Evolutionary conservation across 208 protist genomes (phyloP), one percentile per base, ranked within the genome.

Genomic region (Crithidia brevicula): DNA sequence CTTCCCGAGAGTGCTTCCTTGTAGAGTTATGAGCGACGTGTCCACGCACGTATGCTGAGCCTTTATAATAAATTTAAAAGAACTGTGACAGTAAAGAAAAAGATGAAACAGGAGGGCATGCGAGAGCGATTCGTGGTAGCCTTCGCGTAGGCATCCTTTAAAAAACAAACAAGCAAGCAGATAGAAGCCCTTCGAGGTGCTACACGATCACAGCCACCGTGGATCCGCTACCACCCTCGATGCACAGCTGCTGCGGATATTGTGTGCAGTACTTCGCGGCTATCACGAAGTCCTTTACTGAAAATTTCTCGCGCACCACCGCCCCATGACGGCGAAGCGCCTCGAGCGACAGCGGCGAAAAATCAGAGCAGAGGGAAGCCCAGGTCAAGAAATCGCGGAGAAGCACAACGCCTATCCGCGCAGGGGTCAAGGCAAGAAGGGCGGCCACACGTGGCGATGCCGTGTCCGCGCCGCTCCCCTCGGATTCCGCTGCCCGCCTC

Each of bases 241-340:
- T 42, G 62, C 70, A 76, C 2, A 76, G 34, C n/a, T 30, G 16
- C 5, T 22, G 22, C 16, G 62, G 61, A 31, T 52, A 65, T n/a
- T 60, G 70, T 25, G 61, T n/a, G 28, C 70, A 76, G 62, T 65
- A 76, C 60, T 69, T 62, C 30, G 60, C 61, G 15, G 47, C 46
- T 25, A 66, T 38, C 62, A 69, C 30, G 22, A 43, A 51, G 45
- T 76, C 70, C 36, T 22, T 38, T 13, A 23, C 4, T 1, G 50
- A 18, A 27, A 76, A 51, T 15, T n/a, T 13, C 3, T n/a, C 15
- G 25, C 70, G 61, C 1, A 30, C 30, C 8, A 25, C 28, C 3
- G 54, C 70, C 25, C 46, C 46, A 18, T 50, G 45, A 16, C 33
- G 34, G n/a, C 45, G 46, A 22, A 58, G 31, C 42, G 18, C 62